phyloP scores from a whole-genome alignment of 176 grass and related monocot species.

The Cenchrus fungigraminus region DNA sequence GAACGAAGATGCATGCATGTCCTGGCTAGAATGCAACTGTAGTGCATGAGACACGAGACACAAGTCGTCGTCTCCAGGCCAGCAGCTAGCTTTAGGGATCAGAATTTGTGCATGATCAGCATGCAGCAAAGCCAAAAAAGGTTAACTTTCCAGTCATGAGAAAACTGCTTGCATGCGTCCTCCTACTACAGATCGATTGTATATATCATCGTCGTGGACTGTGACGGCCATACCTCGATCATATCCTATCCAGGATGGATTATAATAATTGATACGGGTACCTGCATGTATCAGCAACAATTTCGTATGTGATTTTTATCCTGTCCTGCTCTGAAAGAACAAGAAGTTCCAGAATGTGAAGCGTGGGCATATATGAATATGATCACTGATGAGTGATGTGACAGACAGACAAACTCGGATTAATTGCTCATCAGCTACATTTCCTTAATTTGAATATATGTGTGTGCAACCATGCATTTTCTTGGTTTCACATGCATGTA shows the following conservation, averaged over 20 bases:
- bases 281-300: too few species aligned
- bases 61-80: background rate
- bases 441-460: background rate
- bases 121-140: conserved; percentile 15
- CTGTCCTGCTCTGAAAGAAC: too few species aligned
- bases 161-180: background rate
- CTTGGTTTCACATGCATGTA: conserved; percentile 11
- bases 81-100: conserved; percentile 8
- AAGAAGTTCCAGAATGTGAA: too few species aligned
- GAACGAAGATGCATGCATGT: background rate
- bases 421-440: background rate
- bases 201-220: too few species aligned
- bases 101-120: conserved; percentile 40
- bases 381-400: too few species aligned
- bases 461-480: background rate
- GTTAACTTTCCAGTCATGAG: background rate
- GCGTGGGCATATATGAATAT: too few species aligned
- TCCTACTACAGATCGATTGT: background rate
- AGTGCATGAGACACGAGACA: conserved; percentile 3
- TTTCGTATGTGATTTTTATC: too few species aligned
- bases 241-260: too few species aligned
- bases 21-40: background rate
- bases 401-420: too few species aligned
- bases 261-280: too few species aligned
- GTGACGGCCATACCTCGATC: too few species aligned